phyloP scores from a whole-genome alignment of 1,139 yeast species.

The Spencermartinsiella ligniputridi region DNA sequence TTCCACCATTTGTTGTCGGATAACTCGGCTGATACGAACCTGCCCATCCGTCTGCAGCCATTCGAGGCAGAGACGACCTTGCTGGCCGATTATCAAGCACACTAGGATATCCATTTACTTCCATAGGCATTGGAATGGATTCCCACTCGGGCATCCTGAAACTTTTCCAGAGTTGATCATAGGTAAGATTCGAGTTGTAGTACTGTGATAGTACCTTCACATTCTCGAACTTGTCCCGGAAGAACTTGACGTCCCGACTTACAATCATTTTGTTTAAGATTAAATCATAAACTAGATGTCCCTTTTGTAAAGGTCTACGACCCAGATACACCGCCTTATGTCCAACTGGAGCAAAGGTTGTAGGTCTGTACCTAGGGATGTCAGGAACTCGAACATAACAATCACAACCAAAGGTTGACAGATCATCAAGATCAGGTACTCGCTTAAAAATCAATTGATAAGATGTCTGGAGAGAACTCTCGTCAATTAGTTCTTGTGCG shows the following conservation, averaged over 20 bases:
- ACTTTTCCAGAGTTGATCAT: background rate
- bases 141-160: too few relatives aligned
- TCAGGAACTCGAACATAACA: background rate
- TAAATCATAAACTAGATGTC: background rate
- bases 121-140: too few relatives aligned
- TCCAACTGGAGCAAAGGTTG: background rate
- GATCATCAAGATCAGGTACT: background rate
- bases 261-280: background rate
- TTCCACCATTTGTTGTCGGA: too few relatives aligned
- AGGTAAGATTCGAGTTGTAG: background rate
- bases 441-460: background rate
- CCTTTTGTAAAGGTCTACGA: background rate
- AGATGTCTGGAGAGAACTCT: background rate
- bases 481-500: background rate
- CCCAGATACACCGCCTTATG: background rate
- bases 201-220: background rate
- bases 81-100: too few relatives aligned
- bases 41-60: too few relatives aligned
- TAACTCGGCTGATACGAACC: too few relatives aligned
- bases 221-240: constrained; percentile 1
- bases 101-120: too few relatives aligned
- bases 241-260: background rate
- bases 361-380: background rate
- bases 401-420: background rate
- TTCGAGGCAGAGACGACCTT: too few relatives aligned